A percentile compares a stretch with the other conserved stretches of the same genome.
Evolutionary conservation across 208 protist genomes (phyloP).

Genomic region (Leishmania tarentolae): DNA sequence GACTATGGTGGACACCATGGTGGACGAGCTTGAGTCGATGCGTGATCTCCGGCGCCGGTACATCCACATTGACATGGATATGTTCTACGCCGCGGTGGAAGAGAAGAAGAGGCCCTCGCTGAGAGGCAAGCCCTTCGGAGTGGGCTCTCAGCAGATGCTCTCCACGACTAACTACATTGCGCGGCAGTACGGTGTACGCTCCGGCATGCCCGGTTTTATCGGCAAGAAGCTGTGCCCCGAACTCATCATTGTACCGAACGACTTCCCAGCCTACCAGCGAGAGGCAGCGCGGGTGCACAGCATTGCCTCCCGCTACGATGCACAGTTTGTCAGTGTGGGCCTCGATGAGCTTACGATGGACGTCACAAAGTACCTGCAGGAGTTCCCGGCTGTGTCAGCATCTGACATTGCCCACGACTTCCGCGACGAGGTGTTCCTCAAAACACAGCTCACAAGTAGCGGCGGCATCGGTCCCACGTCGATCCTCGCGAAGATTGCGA

Average conservation of each 20-base stretch:
- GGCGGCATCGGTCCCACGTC: conserved; percentile 87
- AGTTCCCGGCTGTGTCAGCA: conserved; percentile 51
- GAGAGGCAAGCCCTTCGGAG: conserved; percentile 91
- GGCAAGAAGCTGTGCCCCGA: conserved; percentile 88
- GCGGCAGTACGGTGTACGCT: conserved; percentile 94
- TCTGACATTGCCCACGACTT: conserved; percentile 72
- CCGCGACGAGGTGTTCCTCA: conserved; percentile 77
- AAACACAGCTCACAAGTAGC: conserved; percentile 84
- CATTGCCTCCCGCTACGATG: conserved; percentile 88
- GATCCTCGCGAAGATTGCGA: conserved; percentile 90
- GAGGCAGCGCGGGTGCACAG: conserved; percentile 69
- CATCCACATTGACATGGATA: conserved; percentile 94
- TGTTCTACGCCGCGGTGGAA: conserved; percentile 93
- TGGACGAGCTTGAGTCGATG: conserved; percentile 64
- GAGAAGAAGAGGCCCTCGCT: conserved; percentile 92
- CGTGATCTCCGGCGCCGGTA: conserved; percentile 71
- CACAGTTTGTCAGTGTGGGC: conserved; percentile 77
- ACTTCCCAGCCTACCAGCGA: conserved; percentile 82
- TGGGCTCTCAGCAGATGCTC: conserved; percentile 94
- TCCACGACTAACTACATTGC: conserved; percentile 96
- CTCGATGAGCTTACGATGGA: conserved; percentile 92
- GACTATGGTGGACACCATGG: conserved; percentile 51
- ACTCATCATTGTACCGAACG: conserved; percentile 83
- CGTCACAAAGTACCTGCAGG: conserved; percentile 68
- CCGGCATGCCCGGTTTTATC: conserved; percentile 97